Evolutionary conservation across 2,329 filamentous ascomycete genomes (phyloP), one percentile per base, ranked within the genome.

Genomic region (Aspergillus glaucus): DNA sequence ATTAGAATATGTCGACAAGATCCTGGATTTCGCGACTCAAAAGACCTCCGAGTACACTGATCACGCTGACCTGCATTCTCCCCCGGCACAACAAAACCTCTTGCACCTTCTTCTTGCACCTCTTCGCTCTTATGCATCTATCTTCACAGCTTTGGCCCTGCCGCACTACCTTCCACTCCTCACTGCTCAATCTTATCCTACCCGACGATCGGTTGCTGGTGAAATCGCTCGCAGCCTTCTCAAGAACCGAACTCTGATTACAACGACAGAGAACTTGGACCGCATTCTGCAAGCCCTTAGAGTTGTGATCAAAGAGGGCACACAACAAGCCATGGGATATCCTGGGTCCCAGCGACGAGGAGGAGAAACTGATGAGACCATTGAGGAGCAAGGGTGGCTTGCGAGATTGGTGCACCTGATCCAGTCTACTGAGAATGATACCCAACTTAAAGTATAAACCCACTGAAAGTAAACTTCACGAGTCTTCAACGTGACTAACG

Each of bases 381-480:
- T 97, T 62, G 92, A 98, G 70, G 93, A 98, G 72, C 93, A 98
- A 75, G 93, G 93, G 45, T 96, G 90, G 90, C 78, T 98, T 47
- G 93, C 93, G 32, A 81, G 93, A 59, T 85, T 98, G 63, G 84
- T 96, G 15, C 93, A 98, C 71, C 76, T 96, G 48, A 81, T 98
- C 46, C 79, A 88, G 49, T 87, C 83, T 41, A 78, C 88, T 32
- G 82, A 94, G 64, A 97, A 97, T 62, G 89, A 95, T 60, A 94
- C 86, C 0, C 93, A 98, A 66, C 93, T 95, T 73, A 89, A 89
- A 69, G 77, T 78, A 68, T 45, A 50, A 15, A 14, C 37, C 34
- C 6, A 6, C 17, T 14, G 4, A 32, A n/a, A 24, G 7, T 6
- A 12, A 40, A 5, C 15, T 7, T 39, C 7, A 12, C 4, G 10